A percentile compares a stretch with the other conserved stretches of the same genome.
Evolutionary conservation across 768 basidiomycete genomes (phyloP).

Genomic region (Pleurotus ostreatus): DNA sequence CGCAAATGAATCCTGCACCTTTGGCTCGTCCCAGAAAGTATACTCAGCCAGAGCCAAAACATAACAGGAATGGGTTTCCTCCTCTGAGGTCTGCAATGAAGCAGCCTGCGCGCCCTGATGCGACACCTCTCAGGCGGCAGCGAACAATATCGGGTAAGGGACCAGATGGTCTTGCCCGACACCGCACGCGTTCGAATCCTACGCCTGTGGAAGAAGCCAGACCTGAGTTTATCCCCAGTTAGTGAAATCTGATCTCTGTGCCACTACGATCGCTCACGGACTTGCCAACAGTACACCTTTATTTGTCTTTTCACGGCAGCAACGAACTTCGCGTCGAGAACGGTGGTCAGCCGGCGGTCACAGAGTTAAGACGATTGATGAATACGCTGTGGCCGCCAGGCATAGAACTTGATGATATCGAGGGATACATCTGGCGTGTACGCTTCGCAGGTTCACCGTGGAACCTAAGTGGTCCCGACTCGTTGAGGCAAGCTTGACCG

Average conservation of each 20-base stretch:
- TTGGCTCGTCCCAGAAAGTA: slow-evolving; percentile 10
- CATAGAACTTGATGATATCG: slow-evolving; percentile 39
- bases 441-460: slow-evolving; percentile 66
- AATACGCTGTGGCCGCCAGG: slow-evolving; percentile 70
- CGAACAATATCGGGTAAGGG: slow-evolving; percentile 15
- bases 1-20: slow-evolving; percentile 4
- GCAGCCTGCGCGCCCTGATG: slow-evolving; percentile 30
- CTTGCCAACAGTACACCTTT: slow-evolving; percentile 55
- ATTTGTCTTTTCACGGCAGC: slow-evolving; percentile 62
- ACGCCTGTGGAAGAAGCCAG: slow-evolving; percentile 5
- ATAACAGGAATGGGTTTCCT: slow-evolving; percentile 11
- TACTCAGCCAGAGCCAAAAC: slow-evolving; percentile 15
- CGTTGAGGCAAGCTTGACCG: slow-evolving; percentile 39
- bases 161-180: slow-evolving; percentile 11
- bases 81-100: slow-evolving; percentile 59
- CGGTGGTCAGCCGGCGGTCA: slow-evolving; percentile 43
- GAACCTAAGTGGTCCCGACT: slow-evolving; percentile 53
- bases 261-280: neutral
- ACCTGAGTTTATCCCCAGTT: slow-evolving; percentile 9
- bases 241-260: neutral
- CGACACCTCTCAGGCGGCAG: slow-evolving; percentile 20
- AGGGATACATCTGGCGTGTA: slow-evolving; percentile 52
- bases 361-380: slow-evolving; percentile 54
- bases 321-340: slow-evolving; percentile 62
- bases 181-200: slow-evolving; percentile 14